phyloP scores from a whole-genome alignment of 176 grass and related monocot genomes.

The Melocanna baccifera region DNA sequence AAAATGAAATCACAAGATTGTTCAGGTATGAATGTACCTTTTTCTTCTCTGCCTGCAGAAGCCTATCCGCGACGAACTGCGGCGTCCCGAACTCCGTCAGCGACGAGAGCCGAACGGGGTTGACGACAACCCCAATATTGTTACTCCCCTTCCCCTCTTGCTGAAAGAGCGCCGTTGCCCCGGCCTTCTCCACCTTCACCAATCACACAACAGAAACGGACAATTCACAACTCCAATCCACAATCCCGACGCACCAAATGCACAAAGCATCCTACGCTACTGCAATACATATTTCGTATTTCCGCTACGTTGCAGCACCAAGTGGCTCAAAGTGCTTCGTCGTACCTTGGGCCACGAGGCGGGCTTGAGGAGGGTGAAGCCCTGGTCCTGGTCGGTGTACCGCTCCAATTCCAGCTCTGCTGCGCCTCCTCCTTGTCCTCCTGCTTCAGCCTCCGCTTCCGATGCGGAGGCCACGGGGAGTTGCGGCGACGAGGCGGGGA shows the following conservation, averaged over 20 bases:
- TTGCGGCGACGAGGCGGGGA: constrained; percentile 34
- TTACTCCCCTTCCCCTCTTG: constrained; percentile 69
- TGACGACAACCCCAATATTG: constrained; percentile 81
- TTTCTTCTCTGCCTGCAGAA: constrained; percentile 83
- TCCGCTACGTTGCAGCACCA: neutral
- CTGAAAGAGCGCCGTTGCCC: constrained; percentile 75
- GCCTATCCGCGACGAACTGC: constrained; percentile 79
- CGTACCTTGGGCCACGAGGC: constrained; percentile 74
- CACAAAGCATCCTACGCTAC: neutral
- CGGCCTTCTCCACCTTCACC: constrained; percentile 84
- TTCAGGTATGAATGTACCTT: constrained; percentile 48
- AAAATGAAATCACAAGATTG: neutral
- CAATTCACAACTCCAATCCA: neutral
- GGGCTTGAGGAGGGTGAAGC: constrained; percentile 76
- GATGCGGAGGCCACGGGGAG: constrained; percentile 23
- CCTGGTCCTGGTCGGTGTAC: constrained; percentile 59
- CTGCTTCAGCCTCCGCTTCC: neutral
- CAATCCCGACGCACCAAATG: neutral
- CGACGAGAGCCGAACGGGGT: constrained; percentile 74
- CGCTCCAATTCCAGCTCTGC: constrained; percentile 37
- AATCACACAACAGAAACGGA: neutral
- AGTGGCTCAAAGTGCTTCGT: neutral
- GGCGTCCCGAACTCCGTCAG: constrained; percentile 79
- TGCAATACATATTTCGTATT: neutral
- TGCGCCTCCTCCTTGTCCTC: neutral